Percentiles rank a stretch among this genome's conserved stretches.
phyloP scores from a whole-genome alignment of 306 rosid genomes.

The Begonia peltatifolia region DNA sequence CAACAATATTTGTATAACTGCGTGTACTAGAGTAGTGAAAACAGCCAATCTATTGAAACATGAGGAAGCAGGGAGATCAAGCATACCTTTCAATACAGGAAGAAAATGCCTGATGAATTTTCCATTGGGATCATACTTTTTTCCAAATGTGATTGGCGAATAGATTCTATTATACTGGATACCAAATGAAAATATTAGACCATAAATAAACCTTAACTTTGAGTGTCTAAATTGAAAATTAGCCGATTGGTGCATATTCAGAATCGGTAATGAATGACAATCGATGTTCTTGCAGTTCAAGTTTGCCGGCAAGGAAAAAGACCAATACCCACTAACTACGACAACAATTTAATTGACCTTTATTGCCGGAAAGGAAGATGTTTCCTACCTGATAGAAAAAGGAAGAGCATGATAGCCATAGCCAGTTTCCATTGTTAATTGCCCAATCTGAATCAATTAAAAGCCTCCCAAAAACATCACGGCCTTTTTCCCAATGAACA shows the following conservation, averaged over 20 bases:
- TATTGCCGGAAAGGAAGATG: not conserved
- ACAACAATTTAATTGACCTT: too few species aligned
- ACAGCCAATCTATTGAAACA: slow-evolving; percentile 7
- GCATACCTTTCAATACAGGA: slow-evolving; percentile 57
- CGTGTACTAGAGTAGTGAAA: not conserved
- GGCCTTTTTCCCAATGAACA: slow-evolving; percentile 93
- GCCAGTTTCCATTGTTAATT: slow-evolving; percentile 89
- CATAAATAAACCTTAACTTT: too few species aligned
- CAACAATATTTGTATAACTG: slow-evolving; percentile 4
- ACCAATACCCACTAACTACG: too few species aligned
- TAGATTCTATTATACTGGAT: slow-evolving; percentile 77
- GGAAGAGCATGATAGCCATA: slow-evolving; percentile 93
- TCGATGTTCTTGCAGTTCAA: too few species aligned
- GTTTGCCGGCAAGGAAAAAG: too few species aligned
- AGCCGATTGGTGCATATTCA: too few species aligned
- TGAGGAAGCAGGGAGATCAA: slow-evolving; percentile 8
- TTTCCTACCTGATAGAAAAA: slow-evolving; percentile 76
- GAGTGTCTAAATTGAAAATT: too few species aligned
- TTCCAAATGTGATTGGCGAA: slow-evolving; percentile 79
- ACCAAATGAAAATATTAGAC: too few species aligned
- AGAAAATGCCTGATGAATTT: slow-evolving; percentile 77
- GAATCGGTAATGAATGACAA: too few species aligned
- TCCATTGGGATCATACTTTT: slow-evolving; percentile 88
- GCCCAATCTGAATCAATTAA: slow-evolving; percentile 97
- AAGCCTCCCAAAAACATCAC: slow-evolving; percentile 87